Percentiles rank a stretch among this genome's conserved stretches.
Evolutionary conservation across 2,329 filamentous ascomycete genomes (phyloP).

Genomic region (Pseudogymnoascus sp.): DNA sequence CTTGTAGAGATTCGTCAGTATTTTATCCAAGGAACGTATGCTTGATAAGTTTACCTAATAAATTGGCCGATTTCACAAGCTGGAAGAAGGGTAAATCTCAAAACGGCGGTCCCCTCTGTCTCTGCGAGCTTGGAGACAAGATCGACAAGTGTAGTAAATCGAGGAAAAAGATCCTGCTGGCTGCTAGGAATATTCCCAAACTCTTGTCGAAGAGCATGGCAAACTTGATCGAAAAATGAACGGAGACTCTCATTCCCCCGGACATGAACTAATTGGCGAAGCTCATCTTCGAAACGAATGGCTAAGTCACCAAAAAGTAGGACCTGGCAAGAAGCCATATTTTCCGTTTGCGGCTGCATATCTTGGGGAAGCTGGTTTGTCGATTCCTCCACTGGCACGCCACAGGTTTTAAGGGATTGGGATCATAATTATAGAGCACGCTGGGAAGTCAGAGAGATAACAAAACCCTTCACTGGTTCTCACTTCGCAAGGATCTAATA

Average conservation of each 20-base stretch:
- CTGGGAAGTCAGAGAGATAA: background rate
- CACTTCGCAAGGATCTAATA: background rate
- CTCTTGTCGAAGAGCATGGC: background rate
- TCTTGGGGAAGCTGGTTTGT: background rate
- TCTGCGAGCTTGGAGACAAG: background rate
- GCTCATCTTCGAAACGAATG: background rate
- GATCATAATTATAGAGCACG: background rate
- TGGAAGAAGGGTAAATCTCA: slow-evolving; percentile 2
- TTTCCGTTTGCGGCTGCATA: background rate
- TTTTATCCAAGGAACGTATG: background rate
- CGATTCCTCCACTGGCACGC: background rate
- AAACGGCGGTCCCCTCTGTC: background rate
- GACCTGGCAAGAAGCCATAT: background rate
- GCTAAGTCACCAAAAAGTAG: slow-evolving; percentile 1
- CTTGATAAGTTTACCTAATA: background rate
- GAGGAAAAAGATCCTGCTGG: background rate
- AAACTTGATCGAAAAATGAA: slow-evolving; percentile 2
- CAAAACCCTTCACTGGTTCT: background rate
- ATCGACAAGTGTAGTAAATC: slow-evolving; percentile 3
- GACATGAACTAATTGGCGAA: background rate
- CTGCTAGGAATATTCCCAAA: background rate
- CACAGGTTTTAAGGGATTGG: too few relatives aligned
- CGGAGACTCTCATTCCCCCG: background rate
- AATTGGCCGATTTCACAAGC: background rate
- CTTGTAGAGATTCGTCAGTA: background rate